Percentiles rank a stretch among this genome's conserved stretches.
These are phyloP conservation scores for Trametes sp. DNA, from an alignment of 1,284 basidiomycete species.

Conservation along the genomic window DNA sequence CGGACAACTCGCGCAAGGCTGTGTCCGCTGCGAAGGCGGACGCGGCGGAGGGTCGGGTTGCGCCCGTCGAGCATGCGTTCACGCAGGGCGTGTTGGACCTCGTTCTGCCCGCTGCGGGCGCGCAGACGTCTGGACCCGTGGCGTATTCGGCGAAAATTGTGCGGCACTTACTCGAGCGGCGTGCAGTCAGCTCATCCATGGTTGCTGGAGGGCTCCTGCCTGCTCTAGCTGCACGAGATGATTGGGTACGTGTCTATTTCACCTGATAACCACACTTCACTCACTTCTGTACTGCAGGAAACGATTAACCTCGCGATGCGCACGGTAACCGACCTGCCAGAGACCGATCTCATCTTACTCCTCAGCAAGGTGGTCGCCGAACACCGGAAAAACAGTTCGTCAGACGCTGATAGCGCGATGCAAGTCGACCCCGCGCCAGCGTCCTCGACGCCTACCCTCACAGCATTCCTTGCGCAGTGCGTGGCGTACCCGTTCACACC, in stretches of 20 bases:
- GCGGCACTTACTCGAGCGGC: constrained; percentile 59
- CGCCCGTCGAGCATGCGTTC: constrained; percentile 55
- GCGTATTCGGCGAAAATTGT: constrained; percentile 61
- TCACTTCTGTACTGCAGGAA: constrained; percentile 47
- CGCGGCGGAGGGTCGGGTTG: constrained; percentile 16
- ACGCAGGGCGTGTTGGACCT: constrained; percentile 62
- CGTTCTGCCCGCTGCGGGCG: constrained; percentile 45
- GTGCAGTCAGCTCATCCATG: constrained; percentile 65
- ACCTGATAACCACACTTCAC: neutral
- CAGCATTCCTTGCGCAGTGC: constrained; percentile 57
- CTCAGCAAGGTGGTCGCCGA: constrained; percentile 53
- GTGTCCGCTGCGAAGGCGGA: constrained; percentile 8
- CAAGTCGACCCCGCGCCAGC: constrained; percentile 55
- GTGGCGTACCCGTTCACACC: constrained; percentile 62
- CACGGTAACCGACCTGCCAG: constrained; percentile 65
- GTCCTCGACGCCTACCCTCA: constrained; percentile 50
- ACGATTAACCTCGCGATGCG: constrained; percentile 60
- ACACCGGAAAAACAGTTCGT: constrained; percentile 38
- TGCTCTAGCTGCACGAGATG: constrained; percentile 56
- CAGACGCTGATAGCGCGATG: constrained; percentile 54
- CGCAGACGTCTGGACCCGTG: constrained; percentile 23
- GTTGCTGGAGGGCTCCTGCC: constrained; percentile 62
- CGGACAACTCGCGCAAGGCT: constrained; percentile 35
- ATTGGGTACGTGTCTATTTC: constrained; percentile 63
- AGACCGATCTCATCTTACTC: constrained; percentile 62